Evolutionary conservation across 2,329 filamentous ascomycete genomes (phyloP).

Genomic region (Aspergillus thermomutatus): DNA sequence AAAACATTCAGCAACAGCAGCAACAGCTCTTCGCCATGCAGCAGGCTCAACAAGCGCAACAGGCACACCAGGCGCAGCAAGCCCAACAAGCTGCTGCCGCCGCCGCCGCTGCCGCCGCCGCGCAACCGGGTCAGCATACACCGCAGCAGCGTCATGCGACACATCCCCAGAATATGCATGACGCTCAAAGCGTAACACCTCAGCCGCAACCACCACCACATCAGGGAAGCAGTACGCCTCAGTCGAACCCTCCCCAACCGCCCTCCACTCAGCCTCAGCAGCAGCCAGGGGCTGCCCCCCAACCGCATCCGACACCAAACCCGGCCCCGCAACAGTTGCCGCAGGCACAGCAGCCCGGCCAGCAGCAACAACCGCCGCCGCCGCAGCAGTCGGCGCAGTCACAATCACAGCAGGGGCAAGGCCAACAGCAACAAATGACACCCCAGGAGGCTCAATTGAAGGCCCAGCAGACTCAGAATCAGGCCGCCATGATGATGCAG

Average conservation of each 20-base stretch:
- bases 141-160: conserved; percentile 41
- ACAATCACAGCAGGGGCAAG: conserved; percentile 29
- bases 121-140: conserved; percentile 37
- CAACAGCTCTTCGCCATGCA: conserved; percentile 37
- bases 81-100: conserved; percentile 31
- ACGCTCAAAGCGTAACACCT: conserved; percentile 40
- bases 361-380: conserved; percentile 20
- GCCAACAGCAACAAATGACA: conserved; percentile 38
- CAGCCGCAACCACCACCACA: conserved; percentile 43
- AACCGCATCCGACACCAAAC: conserved; percentile 35
- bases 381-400: conserved; percentile 29
- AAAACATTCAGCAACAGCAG: conserved; percentile 44
- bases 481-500: conserved; percentile 38
- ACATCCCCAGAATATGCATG: conserved; percentile 42
- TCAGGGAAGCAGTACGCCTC: conserved; percentile 38
- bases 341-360: conserved; percentile 32
- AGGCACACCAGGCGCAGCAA: conserved; percentile 29
- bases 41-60: conserved; percentile 23
- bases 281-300: conserved; percentile 32
- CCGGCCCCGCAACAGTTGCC: conserved; percentile 36
- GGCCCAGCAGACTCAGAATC: conserved; percentile 37
- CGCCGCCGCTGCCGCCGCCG: conserved; percentile 16
- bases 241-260: conserved; percentile 29
- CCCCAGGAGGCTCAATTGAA: conserved; percentile 40
- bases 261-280: conserved; percentile 34